Base-by-base conservation (phyloP, 2,329 filamentous ascomycete genomes). In the Verticillium longisporum region DNA sequence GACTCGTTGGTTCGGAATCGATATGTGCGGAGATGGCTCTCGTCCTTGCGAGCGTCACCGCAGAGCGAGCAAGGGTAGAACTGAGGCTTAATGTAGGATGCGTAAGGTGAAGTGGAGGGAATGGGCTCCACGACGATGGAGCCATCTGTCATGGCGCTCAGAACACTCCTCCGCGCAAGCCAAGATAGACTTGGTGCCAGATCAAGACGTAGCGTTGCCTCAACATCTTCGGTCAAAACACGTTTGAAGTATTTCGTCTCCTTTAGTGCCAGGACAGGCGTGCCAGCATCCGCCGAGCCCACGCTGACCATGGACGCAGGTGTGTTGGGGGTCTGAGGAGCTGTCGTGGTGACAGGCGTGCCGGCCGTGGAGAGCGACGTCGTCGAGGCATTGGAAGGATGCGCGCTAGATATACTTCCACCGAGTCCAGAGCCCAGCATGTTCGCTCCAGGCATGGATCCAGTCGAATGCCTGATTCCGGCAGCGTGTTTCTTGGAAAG, bases 211-310 rank as follows among this genome's bases (percentile, higher is more conserved):
- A 99, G 78, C 0, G 95, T 97, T 0, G 95, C 95, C 71, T 99
- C 95, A 61, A 99, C 91, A 70, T 99, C 95, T 73, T 99, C 95
- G 21, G 86, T 83, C 32, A 98, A 75, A 6, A 88, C 88, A 56
- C 95, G 88, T 77, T 98, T 98, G 78, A 94, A 99, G 71, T 98
- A 99, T 66, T 90, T 91, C 33, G 90, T 91, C 61, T 98, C 95
- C 70, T 95, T 96, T 45, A 99, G 77, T 4, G 88, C 86, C 3
- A 84, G 86, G 37, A 84, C 64, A 31, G 71, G 71, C 13, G 69
- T 64, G 15, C 64, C 63, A 11, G 70, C 66, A 37, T 74, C 66
- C 31, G 70, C 69, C 2, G 82, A 82, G 56, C 71, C 71, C 13
- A 74, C 71, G 67, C 82, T 84, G 45, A 77, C 68, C 7, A 74